Evolutionary conservation across 2,329 filamentous ascomycete genomes (phyloP), one percentile per base, ranked within the genome.

Genomic region (Ceratocystis albifundus): DNA sequence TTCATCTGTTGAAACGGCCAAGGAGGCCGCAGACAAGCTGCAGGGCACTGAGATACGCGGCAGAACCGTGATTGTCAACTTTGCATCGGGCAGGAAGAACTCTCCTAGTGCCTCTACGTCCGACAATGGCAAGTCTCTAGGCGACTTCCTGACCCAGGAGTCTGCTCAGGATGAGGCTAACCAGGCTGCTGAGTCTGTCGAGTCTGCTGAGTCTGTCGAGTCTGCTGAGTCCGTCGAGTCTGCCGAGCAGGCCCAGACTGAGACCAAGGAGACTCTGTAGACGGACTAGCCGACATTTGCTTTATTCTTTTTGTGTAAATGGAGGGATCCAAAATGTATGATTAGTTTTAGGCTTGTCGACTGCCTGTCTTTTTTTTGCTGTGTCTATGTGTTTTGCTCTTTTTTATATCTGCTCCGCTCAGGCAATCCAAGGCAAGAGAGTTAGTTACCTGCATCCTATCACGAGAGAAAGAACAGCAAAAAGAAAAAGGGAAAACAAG

Each of bases 41-140:
- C 1, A 74, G 64, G 75, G 77, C 25, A 83, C 83, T 74, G 74
- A 78, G 61, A 77, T 92, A n/a, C 86, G 86, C 71, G 86, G 86
- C 53, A 82, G 90, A 66, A 72, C 74, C 65, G 76, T 96, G 70
- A 81, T 81, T 66, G 71, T 92, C 28, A 87, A 90, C 74, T 95
- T 77, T 76, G 81, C 82, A 32, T 45, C 71, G 44, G 44, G 57
- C 22, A 53, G 67, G 20, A 66, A 44, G 10, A 36, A 32, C 65
- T 46, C 45, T 8, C 2, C 25, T n/a, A 25, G 7, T 7, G 28
- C 48, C n/a, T 15, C 48, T 15, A 1, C 41, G 6, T 1, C 3
- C 6, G 36, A 3, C 3, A n/a, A n/a, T 28, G 2, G 3, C 30
- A 59, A 59, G n/a, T 12, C 20, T 25, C 55, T 59, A 15, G 6